Evolutionary conservation across 1,284 basidiomycete species (phyloP).

Genomic region (Malassezia vespertilionis): DNA sequence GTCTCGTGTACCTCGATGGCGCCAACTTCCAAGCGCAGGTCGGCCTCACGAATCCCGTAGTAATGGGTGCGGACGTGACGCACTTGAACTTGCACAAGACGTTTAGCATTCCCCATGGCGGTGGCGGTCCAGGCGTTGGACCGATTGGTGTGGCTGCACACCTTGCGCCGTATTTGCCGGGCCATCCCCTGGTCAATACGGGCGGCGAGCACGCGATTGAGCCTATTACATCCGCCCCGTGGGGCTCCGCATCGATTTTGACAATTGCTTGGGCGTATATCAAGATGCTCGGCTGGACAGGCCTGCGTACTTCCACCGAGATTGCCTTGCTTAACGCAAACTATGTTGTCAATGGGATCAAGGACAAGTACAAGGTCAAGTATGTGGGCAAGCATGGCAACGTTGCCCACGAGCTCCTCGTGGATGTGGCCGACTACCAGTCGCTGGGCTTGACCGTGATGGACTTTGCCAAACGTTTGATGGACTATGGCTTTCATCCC

Average conservation of each 20-base stretch:
- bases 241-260: conserved; percentile 84
- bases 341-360: conserved; percentile 83
- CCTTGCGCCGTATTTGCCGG: conserved; percentile 83
- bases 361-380: conserved; percentile 72
- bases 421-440: conserved; percentile 89
- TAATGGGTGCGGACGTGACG: conserved; percentile 91
- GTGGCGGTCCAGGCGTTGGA: conserved; percentile 88
- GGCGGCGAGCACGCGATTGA: conserved; percentile 66
- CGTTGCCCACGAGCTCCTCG: conserved; percentile 87
- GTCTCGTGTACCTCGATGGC: conserved; percentile 90
- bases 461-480: conserved; percentile 90
- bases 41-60: conserved; percentile 86
- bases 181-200: conserved; percentile 67
- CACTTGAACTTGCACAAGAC: conserved; percentile 97
- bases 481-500: conserved; percentile 51
- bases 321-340: conserved; percentile 86
- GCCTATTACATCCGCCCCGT: conserved; percentile 82
- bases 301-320: conserved; percentile 72
- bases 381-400: conserved; percentile 81
- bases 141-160: conserved; percentile 91
- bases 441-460: conserved; percentile 75
- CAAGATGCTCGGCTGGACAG: conserved; percentile 80
- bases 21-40: conserved; percentile 94
- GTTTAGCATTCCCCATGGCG: conserved; percentile 89
- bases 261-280: conserved; percentile 82